A percentile compares a stretch with the other conserved stretches of the same genome.
Conservation (phyloP, 495 filamentous ascomycete species). For the Aspergillus diversus region DNA sequence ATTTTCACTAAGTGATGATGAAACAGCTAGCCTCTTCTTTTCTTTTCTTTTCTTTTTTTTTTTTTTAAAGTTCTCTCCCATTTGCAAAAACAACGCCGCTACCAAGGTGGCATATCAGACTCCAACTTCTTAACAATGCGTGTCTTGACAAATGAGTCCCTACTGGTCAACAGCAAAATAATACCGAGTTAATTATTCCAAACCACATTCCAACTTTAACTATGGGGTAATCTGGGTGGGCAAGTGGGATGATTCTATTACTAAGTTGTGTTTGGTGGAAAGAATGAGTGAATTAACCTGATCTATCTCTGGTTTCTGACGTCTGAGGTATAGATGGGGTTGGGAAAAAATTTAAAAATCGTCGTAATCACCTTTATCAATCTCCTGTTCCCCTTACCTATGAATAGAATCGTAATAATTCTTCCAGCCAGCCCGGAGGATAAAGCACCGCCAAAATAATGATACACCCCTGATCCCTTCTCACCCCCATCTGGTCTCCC, state of each 20-base stretch:
- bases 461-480: slow-evolving; percentile 20
- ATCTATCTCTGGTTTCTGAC: neutral
- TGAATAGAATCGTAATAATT: neutral
- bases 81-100: neutral
- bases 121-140: neutral
- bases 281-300: neutral
- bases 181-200: neutral
- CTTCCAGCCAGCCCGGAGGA: neutral
- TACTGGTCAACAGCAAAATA: neutral
- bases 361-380: slow-evolving; percentile 1
- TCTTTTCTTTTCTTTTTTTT: slow-evolving; percentile 6
- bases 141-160: slow-evolving; percentile 4
- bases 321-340: neutral
- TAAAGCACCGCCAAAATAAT: neutral
- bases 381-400: slow-evolving; percentile 1
- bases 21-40: slow-evolving; percentile 15
- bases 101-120: slow-evolving; percentile 6
- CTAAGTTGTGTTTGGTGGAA: slow-evolving; percentile 4
- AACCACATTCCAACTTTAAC: slow-evolving; percentile 3
- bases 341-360: neutral
- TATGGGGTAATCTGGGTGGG: neutral
- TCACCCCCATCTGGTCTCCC: slow-evolving; percentile 16
- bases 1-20: slow-evolving; percentile 14
- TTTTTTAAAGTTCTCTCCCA: neutral
- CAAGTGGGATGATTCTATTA: slow-evolving; percentile 1